These are phyloP conservation scores for Ulmus americana DNA, from an alignment of 331 rosid species.

Conservation along the genomic window DNA sequence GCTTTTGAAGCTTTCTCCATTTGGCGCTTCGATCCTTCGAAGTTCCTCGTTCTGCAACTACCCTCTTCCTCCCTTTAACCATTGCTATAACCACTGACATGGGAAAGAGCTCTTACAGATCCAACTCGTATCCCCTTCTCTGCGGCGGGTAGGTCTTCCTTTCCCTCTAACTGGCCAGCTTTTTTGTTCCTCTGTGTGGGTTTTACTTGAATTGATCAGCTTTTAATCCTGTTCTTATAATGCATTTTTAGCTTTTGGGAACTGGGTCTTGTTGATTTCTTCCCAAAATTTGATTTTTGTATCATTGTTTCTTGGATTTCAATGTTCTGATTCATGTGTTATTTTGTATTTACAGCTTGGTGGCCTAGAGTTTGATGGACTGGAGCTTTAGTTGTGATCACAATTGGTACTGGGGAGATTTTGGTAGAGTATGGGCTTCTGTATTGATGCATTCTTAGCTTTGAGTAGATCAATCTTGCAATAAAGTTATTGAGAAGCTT, in stretches of 20 bases:
- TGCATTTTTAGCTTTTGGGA: not conserved
- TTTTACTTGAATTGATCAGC: constrained; percentile 4
- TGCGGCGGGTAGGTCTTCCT: not conserved
- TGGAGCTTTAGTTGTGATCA: constrained; percentile 56
- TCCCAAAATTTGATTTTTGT: constrained; percentile 3
- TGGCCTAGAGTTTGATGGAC: constrained; percentile 48
- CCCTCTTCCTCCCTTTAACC: constrained; percentile 16
- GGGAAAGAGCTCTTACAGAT: constrained; percentile 38
- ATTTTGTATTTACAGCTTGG: constrained; percentile 39
- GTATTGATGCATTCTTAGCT: constrained; percentile 12
- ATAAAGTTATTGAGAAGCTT: constrained; percentile 9
- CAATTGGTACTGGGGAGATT: constrained; percentile 37
- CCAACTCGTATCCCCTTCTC: constrained; percentile 26
- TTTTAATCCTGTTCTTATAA: constrained; percentile 3
- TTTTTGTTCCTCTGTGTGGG: constrained; percentile 13
- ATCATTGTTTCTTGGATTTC: not conserved
- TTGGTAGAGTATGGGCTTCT: constrained; percentile 13
- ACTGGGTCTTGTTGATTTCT: constrained; percentile 3
- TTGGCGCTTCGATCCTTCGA: not conserved
- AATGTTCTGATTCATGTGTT: constrained; percentile 13
- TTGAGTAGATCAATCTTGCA: constrained; percentile 38
- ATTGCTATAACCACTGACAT: constrained; percentile 3
- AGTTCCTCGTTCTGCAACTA: constrained; percentile 7
- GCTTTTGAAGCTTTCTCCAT: not conserved
- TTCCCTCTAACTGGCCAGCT: constrained; percentile 24